phyloP scores from a whole-genome alignment of 1,284 basidiomycete species.

The Ceratobasidium sp. region DNA sequence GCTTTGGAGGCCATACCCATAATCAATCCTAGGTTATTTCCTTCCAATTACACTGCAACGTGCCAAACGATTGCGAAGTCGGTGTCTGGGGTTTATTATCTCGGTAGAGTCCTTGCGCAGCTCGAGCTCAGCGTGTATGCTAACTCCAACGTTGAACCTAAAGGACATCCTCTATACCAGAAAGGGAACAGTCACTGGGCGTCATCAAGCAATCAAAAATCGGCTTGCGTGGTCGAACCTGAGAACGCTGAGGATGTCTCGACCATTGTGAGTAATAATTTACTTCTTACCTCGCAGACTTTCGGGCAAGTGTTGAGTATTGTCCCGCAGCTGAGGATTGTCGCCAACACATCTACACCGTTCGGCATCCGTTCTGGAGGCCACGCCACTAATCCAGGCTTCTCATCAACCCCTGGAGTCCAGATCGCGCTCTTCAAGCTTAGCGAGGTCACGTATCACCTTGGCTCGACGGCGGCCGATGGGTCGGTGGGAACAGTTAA shows the following conservation, averaged over 20 bases:
- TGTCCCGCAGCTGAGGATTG: constrained; percentile 3
- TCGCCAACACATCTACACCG: constrained; percentile 28
- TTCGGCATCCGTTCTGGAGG: constrained; percentile 58
- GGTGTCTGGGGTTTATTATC: constrained; percentile 28
- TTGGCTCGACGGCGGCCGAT: constrained; percentile 39
- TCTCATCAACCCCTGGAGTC: constrained; percentile 69
- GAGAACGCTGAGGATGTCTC: constrained; percentile 28
- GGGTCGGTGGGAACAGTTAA: constrained; percentile 58
- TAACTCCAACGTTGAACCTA: not conserved
- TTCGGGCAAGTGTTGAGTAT: not conserved
- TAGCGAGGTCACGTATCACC: constrained; percentile 62
- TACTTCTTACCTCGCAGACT: not conserved
- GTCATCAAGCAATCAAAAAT: constrained; percentile 29
- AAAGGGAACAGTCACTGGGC: constrained; percentile 38
- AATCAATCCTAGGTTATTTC: not conserved
- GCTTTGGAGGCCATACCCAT: not conserved
- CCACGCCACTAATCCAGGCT: constrained; percentile 65
- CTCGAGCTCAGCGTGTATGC: not conserved
- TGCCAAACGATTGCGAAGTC: constrained; percentile 20
- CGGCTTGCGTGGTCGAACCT: constrained; percentile 35
- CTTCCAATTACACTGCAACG: not conserved
- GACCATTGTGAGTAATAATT: constrained; percentile 23
- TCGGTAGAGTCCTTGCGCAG: constrained; percentile 6
- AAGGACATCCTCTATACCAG: constrained; percentile 22
- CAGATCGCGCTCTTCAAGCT: constrained; percentile 70